Base-by-base conservation (phyloP, 2,329 filamentous ascomycete genomes). In the Huntiella savannae region DNA sequence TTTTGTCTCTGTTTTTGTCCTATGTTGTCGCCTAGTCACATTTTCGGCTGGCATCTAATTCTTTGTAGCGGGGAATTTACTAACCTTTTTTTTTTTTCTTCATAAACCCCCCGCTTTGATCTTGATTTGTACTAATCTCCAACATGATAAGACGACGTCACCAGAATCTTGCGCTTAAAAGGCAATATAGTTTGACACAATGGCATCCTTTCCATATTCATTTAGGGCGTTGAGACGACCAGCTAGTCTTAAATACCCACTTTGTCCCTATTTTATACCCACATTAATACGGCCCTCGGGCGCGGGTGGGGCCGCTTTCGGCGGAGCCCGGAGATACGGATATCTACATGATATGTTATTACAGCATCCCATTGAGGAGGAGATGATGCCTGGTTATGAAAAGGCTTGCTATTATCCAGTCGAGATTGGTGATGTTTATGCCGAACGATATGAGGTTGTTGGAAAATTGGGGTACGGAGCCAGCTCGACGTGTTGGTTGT, bases 401-500 rank as follows among this genome's bases (percentile, higher is more conserved):
- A 46, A 51, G 6, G 49, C 49, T 16, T 51, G 48, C 1, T 57
- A 52, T 38, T 57, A 55, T 40, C 54, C 56, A 10, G 51, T 55
- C 4, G 43, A 43, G 1, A 53, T 55, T 19, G 56, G 54, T 2
- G 46, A 56, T 11, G 36, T 56, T 2, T 49, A 57, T 17, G 46
- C 46, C 35, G 50, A 49, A 3, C 49, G 52, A 1, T 57, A 57
- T 15, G 49, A 57, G 10, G 53, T 56, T 3, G 45, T 55, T 1
- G 52, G 53, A 3, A 58, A 58, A 43, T 49, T 57, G 12, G 56
- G 56, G 1, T 57, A 52, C 28, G 55, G 56, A 5, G 52, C 53
- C 3, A 52, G 50, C 4, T 58, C 56, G 1, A 57, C 55, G 0
- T 52, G 51, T 7, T 57, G 56, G 55, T 44, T 56, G 4, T 54